Evolutionary conservation across 768 basidiomycete genomes (phyloP), one percentile per base, ranked within the genome.

Genomic region (Phanerochaete sordida): DNA sequence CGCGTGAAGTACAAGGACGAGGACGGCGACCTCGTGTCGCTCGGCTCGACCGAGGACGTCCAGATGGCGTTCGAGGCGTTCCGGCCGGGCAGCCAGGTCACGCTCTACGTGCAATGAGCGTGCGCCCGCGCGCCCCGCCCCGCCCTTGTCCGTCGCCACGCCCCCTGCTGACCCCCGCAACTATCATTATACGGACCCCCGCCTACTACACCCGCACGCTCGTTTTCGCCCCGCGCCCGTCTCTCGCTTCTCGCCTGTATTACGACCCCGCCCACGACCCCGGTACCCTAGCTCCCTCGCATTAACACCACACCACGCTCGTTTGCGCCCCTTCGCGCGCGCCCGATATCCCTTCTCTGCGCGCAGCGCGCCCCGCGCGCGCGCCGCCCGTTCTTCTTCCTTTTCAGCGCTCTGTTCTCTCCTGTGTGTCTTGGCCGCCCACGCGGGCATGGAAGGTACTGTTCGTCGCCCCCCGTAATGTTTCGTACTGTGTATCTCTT

Each of bases 61-160:
- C 90, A 93, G 66, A 93, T 96, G 84, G 94, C 94, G 39, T 95
- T 96, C 64, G 93, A 95, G 74, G 82, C 86, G 59, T 87, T 84
- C 74, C 81, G 85, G 63, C 85, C 88, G 30, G 88, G 87, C n/a
- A 84, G 84, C 62, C 91, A 91, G 74, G 89, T 93, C 59, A 88
- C 85, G 19, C 80, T 93, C 50, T 91, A 85, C 73, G 91, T 93
- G 68, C 87, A 84, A 71, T 92, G 77, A 85, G 27, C 46, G 26
- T 15, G 11, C 31, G 37, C 37, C 15, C 35, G 28, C 52, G 43
- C 30, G 4, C 26, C 6, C n/a, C 21, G 7, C 49, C 58, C 27
- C 58, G 30, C 31, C 1, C 45, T 21, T 59, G 37, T 48, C 33
- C 16, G 44, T 52, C 50, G 13, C 33, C 39, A 43, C 48, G 37